These are phyloP conservation scores for Elymus sibiricus DNA, from an alignment of 176 grass and related monocot species.

Conservation along the genomic window DNA sequence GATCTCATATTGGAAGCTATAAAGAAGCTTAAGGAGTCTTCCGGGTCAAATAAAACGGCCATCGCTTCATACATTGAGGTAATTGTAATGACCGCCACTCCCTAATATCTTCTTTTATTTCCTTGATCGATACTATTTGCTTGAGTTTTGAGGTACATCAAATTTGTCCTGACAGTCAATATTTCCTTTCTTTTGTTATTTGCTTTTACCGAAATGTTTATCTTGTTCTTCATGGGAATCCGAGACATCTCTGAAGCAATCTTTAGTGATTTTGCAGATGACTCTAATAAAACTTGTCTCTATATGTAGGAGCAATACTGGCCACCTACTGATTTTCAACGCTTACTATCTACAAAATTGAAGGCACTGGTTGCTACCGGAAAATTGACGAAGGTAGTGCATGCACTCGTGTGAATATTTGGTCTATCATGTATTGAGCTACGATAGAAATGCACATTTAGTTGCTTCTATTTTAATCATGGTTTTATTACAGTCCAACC, in stretches of 20 bases:
- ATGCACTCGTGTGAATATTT: neutral
- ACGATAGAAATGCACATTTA: neutral
- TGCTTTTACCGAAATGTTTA: neutral
- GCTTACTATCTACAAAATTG: constrained; percentile 61
- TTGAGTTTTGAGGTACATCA: neutral
- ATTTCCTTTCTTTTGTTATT: constrained; percentile 15
- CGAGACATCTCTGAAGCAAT: neutral
- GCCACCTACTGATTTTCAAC: constrained; percentile 76
- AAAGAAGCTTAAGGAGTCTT: constrained; percentile 55
- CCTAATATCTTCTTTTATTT: constrained; percentile 2
- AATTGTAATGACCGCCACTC: neutral
- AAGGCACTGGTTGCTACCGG: constrained; percentile 57
- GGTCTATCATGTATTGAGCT: neutral
- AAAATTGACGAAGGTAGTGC: constrained; percentile 74
- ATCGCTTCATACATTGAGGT: constrained; percentile 88
- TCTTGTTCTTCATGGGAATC: constrained; percentile 10
- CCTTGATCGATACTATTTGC: neutral
- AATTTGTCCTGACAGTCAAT: neutral
- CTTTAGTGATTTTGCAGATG: constrained; percentile 3
- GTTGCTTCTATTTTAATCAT: constrained; percentile 9
- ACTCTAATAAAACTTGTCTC: constrained; percentile 19
- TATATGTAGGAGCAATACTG: constrained; percentile 64
- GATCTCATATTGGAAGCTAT: constrained; percentile 88
- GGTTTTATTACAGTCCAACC: constrained; percentile 64
- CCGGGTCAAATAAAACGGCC: constrained; percentile 67